Percentiles rank a stretch among this genome's conserved stretches.
Conservation (phyloP, 148 eudicot species). For the Polygonum aviculare region DNA sequence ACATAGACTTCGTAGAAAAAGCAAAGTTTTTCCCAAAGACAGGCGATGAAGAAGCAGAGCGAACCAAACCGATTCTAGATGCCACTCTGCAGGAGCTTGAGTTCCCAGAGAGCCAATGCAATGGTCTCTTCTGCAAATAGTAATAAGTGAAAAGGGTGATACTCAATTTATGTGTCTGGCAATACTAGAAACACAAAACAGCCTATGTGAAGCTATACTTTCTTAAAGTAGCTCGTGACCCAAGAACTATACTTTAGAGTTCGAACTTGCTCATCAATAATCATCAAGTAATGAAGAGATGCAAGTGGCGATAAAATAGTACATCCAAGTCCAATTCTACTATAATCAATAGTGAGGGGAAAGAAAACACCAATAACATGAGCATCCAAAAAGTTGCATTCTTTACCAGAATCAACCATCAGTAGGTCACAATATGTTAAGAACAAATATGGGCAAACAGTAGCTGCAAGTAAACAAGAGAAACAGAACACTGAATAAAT, state of each 20-base stretch:
- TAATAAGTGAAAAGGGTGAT: background rate
- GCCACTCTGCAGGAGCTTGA: conserved; percentile 21
- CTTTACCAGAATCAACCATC: background rate
- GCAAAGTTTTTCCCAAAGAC: conserved; percentile 23
- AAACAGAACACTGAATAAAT: background rate
- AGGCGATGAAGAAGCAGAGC: conserved; percentile 29
- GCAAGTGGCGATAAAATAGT: background rate
- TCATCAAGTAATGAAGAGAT: background rate
- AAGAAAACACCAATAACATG: background rate
- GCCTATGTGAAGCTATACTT: background rate
- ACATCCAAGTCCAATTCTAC: background rate
- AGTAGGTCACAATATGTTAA: background rate
- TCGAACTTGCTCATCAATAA: background rate
- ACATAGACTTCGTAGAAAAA: conserved; percentile 46
- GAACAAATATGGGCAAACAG: background rate
- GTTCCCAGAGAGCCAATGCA: conserved; percentile 18
- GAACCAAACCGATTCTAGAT: conserved; percentile 24
- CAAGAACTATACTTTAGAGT: background rate
- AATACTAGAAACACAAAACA: background rate
- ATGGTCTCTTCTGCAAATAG: conserved; percentile 39
- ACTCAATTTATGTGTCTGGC: background rate
- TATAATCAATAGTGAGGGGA: background rate
- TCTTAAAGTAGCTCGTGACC: background rate
- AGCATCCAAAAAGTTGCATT: background rate
- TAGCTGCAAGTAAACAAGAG: background rate